Evolutionary conservation across 208 protist species (phyloP).

Genomic region (Porcisia hertigi): DNA sequence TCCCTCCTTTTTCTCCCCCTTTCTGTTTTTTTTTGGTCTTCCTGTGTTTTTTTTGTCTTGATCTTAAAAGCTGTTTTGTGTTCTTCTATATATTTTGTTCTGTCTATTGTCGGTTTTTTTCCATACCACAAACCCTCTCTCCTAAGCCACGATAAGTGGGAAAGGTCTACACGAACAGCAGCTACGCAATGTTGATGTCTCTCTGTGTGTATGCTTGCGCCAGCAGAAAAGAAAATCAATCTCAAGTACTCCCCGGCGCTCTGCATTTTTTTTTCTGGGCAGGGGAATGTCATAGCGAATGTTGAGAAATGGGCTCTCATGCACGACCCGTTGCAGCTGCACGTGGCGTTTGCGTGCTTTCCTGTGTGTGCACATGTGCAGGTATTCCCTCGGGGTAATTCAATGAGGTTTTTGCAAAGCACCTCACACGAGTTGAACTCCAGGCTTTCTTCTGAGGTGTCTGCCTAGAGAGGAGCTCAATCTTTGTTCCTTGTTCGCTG

Average conservation of each 20-base stretch:
- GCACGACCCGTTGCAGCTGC: neutral
- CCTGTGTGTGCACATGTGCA: neutral
- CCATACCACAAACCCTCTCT: neutral
- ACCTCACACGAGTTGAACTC: neutral
- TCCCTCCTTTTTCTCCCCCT: neutral
- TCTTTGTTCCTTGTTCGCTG: neutral
- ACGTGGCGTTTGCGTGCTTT: neutral
- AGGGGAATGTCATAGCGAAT: neutral
- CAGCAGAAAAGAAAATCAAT: neutral
- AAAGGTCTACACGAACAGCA: too few species aligned
- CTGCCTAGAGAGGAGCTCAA: neutral
- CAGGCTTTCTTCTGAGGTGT: neutral
- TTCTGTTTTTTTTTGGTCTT: neutral
- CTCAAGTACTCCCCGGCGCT: neutral
- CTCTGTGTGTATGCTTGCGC: neutral
- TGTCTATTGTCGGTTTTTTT: neutral
- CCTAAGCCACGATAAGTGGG: neutral
- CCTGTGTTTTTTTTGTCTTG: neutral
- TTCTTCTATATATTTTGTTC: neutral
- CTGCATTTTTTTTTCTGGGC: neutral
- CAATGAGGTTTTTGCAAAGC: neutral
- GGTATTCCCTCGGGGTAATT: neutral
- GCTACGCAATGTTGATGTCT: too few species aligned
- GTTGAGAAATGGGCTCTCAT: neutral
- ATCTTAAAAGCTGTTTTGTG: neutral